Evolutionary conservation across 164 flowering plant species (phyloP), one percentile per base, ranked within the genome.

Genomic region (Sedum album): DNA sequence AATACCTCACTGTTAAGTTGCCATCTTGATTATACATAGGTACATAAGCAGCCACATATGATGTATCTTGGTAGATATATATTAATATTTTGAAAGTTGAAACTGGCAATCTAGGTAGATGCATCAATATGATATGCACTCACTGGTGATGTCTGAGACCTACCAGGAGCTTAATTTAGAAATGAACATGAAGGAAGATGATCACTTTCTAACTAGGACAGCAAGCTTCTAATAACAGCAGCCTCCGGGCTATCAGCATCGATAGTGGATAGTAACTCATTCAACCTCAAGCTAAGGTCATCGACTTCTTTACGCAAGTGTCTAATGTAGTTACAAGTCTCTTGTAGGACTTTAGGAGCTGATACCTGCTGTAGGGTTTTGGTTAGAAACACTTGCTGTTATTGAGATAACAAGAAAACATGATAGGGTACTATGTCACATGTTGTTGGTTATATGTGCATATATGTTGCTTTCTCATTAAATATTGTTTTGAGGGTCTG

Each of bases 241-340:
- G 57, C 57, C 28, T 51, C 57, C n/a, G 57, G 57, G 21, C 57
- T 51, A 51, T 51, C 57, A 51, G 57, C 57, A 51, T 51, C 57
- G 21, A 51, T 21, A 23, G 57, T 51, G 57, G 57, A 21, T 2
- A 51, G 57, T 21, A 51, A 9, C 57, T 51, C 57, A 6, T 5
- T 21, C 57, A 51, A 51, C 57, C 57, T 21, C 28, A n/a, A 23
- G 57, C 57, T 51, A 5, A 51, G 57, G 28, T 51, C 57, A 23
- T 51, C 57, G 5, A 51, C 57, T 9, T 51, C 57, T 26, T 51
- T 51, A 51, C 57, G 57, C 28, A 51, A 13, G 57, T n/a, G n/a
- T 51, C 57, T 51, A 21, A 51, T 51, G 57, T 51, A 51, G 57
- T 51, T 51, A 51, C 57, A 51, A 51, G 57, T 51, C 57, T 51